Evolutionary conservation across 768 basidiomycete genomes (phyloP).

Genomic region (Amylocystis lapponica): DNA sequence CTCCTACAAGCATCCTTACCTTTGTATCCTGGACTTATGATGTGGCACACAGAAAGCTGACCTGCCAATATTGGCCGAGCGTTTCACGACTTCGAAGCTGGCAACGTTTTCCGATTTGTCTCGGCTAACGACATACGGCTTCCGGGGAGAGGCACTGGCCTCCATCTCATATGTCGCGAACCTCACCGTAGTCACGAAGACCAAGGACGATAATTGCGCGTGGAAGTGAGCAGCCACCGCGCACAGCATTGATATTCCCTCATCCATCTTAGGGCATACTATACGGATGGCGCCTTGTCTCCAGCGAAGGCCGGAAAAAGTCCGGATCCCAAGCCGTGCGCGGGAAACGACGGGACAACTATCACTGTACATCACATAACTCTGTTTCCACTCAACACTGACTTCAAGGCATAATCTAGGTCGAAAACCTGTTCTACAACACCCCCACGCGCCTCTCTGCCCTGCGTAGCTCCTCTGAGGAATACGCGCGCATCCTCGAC

Average conservation of each 20-base stretch:
- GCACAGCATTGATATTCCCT: neutral
- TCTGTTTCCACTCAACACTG: neutral
- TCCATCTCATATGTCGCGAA: constrained; percentile 93
- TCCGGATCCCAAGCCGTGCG: constrained; percentile 80
- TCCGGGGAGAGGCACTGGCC: constrained; percentile 94
- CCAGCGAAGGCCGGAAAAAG: constrained; percentile 66
- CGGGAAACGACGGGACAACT: constrained; percentile 92
- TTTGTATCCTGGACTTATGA: neutral
- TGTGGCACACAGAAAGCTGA: constrained; percentile 63
- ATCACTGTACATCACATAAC: constrained; percentile 54
- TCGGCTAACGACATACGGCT: constrained; percentile 87
- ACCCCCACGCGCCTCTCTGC: constrained; percentile 84
- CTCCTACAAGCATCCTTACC: neutral
- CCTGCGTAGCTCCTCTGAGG: constrained; percentile 79
- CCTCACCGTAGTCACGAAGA: constrained; percentile 88
- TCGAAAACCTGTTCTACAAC: constrained; percentile 94
- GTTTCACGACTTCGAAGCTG: constrained; percentile 95
- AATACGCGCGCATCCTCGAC: constrained; percentile 87
- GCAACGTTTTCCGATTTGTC: constrained; percentile 81
- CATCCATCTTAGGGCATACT: constrained; percentile 59
- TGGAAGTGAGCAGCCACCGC: constrained; percentile 70
- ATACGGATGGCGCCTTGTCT: constrained; percentile 70
- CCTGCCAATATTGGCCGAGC: constrained; percentile 84
- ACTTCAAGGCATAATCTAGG: constrained; percentile 39
- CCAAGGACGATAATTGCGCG: constrained; percentile 71